These are phyloP conservation scores for Scenedesmus sp. DNA, from an alignment of 163 green algal species.

Conservation along the genomic window DNA sequence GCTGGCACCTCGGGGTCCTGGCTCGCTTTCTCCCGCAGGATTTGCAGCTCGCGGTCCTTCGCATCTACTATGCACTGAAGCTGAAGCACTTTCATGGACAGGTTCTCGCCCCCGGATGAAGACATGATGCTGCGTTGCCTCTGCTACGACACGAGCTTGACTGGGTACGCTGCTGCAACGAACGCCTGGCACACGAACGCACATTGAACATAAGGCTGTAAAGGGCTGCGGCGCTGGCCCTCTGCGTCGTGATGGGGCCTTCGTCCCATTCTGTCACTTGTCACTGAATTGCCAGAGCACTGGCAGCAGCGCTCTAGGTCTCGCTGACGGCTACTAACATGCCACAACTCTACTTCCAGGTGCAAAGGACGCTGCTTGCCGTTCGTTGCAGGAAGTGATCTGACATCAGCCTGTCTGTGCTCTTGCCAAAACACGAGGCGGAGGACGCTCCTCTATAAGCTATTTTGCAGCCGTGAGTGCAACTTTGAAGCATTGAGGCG, in stretches of 20 bases:
- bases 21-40: conserved; percentile 27
- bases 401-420: not conserved
- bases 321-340: not conserved
- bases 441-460: not conserved
- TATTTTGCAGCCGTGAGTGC: not conserved
- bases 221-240: not conserved
- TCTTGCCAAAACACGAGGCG: not conserved
- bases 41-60: conserved; percentile 50
- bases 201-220: not conserved
- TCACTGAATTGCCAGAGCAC: not conserved
- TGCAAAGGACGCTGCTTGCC: not conserved
- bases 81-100: conserved; percentile 46
- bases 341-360: not conserved
- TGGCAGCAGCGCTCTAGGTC: not conserved
- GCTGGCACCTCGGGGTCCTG: conserved; percentile 9
- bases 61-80: conserved; percentile 58
- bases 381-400: not conserved
- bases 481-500: not conserved
- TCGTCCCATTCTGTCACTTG: not conserved
- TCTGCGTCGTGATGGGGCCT: not conserved
- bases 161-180: not conserved
- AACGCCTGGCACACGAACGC: not conserved
- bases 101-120: not conserved
- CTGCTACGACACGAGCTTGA: not conserved
- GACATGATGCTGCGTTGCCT: not conserved